These are phyloP conservation scores for Phaeosphaeria sp. DNA, from an alignment of 2,329 filamentous ascomycete genomes.

Conservation along the genomic window DNA sequence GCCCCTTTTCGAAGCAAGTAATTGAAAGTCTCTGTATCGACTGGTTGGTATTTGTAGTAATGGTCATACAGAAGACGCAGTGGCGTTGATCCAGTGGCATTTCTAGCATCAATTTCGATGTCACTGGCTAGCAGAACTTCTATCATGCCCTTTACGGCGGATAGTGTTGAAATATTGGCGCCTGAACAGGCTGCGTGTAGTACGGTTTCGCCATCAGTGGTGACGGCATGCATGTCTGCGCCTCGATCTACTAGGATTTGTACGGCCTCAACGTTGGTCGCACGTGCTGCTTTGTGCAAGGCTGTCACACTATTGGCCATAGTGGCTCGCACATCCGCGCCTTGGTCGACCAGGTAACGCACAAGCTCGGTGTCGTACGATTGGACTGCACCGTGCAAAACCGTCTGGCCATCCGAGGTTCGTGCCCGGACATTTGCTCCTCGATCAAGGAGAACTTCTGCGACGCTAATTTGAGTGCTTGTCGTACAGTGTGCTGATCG, in stretches of 20 bases:
- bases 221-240: constrained; percentile 5
- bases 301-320: constrained; percentile 4
- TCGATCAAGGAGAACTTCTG: constrained; percentile 1
- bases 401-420: constrained; percentile 3
- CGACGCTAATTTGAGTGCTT: neutral
- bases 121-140: no score
- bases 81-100: no score
- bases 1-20: no score
- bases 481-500: neutral
- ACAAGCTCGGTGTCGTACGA: constrained; percentile 5
- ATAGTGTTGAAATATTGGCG: constrained; percentile 2
- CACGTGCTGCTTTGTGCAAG: constrained; percentile 6
- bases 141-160: neutral
- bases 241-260: no score
- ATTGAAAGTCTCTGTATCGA: no score
- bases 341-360: constrained; percentile 4
- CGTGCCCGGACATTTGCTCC: constrained; percentile 7
- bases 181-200: constrained; percentile 7
- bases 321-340: constrained; percentile 4
- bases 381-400: constrained; percentile 4
- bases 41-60: no score
- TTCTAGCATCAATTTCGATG: no score
- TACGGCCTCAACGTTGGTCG: neutral
- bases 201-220: constrained; percentile 3
- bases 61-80: no score